A percentile compares a stretch with the other conserved stretches of the same genome.
Conservation (phyloP, 305 asterid genomes). For the Fraxinus xanthoxyloides region DNA sequence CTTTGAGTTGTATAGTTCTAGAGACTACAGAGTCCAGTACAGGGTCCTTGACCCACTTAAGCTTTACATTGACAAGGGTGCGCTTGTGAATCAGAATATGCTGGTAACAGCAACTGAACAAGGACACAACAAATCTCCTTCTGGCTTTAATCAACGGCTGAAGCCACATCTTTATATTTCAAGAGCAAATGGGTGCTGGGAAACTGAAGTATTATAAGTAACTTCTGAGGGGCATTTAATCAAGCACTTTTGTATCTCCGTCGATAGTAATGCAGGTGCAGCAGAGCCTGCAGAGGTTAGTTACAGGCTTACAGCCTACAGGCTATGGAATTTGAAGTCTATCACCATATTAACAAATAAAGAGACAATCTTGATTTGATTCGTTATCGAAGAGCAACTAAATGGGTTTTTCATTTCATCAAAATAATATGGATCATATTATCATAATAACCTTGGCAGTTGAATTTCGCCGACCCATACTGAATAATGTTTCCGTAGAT, state of each 20-base stretch:
- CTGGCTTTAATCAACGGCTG: background rate
- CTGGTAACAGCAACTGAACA: slow-evolving; percentile 29
- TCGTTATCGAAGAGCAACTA: background rate
- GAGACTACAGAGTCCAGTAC: slow-evolving; percentile 62
- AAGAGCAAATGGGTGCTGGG: background rate
- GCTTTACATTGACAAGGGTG: slow-evolving; percentile 76
- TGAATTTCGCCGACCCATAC: background rate
- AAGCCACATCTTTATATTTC: background rate
- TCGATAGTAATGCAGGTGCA: background rate
- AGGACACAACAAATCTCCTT: slow-evolving; percentile 5
- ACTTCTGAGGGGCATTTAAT: background rate
- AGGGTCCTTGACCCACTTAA: slow-evolving; percentile 76
- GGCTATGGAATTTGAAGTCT: background rate
- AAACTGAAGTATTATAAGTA: background rate
- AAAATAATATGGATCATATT: background rate
- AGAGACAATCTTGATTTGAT: background rate
- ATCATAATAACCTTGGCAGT: background rate
- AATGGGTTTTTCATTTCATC: background rate
- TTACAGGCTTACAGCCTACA: background rate
- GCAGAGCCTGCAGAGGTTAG: background rate
- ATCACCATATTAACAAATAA: background rate
- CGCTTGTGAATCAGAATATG: slow-evolving; percentile 43
- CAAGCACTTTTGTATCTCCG: background rate
- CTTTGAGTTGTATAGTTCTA: slow-evolving; percentile 55
- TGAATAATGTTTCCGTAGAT: background rate